Conservation (phyloP, 306 rosid species). For the Acacia acuminata region DNA sequence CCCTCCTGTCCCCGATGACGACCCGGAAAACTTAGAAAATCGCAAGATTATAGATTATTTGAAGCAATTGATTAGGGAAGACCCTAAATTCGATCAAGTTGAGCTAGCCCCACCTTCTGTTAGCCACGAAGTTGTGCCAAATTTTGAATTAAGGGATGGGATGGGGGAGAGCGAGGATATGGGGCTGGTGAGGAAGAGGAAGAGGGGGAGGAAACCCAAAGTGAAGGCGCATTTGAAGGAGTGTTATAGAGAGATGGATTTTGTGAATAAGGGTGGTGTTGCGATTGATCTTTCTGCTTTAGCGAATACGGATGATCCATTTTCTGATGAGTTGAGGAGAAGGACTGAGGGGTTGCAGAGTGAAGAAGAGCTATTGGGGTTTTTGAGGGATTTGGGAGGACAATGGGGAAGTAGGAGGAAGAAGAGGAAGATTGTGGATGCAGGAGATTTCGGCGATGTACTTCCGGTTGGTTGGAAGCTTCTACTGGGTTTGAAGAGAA, state of each 20-base stretch:
- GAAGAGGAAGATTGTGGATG: conserved; percentile 82
- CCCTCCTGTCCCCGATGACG: conserved; percentile 42
- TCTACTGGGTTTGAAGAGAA: conserved; percentile 71
- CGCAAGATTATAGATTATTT: conserved; percentile 62
- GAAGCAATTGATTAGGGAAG: conserved; percentile 57
- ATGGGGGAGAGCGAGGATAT: conserved; percentile 6
- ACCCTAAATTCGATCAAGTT: conserved; percentile 66
- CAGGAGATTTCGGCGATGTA: conserved; percentile 58
- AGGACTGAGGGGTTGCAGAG: conserved; percentile 60
- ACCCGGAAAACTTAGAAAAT: conserved; percentile 52
- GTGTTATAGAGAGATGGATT: conserved; percentile 41
- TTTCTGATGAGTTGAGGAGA: conserved; percentile 60
- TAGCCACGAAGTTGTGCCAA: not conserved
- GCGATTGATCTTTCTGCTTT: conserved; percentile 46
- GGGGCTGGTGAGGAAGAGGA: conserved; percentile 47
- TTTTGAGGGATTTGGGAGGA: conserved; percentile 76
- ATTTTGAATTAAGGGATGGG: not conserved
- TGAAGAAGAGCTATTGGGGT: conserved; percentile 72
- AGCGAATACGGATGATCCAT: conserved; percentile 53
- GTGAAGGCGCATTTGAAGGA: conserved; percentile 47
- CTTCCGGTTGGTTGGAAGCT: conserved; percentile 84
- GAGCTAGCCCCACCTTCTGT: conserved; percentile 30
- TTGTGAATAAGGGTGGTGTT: conserved; percentile 52
- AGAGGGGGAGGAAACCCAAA: conserved; percentile 85
- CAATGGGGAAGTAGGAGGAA: conserved; percentile 88